phyloP scores from a whole-genome alignment of 441 rosid genomes.

The Populus hybrid region DNA sequence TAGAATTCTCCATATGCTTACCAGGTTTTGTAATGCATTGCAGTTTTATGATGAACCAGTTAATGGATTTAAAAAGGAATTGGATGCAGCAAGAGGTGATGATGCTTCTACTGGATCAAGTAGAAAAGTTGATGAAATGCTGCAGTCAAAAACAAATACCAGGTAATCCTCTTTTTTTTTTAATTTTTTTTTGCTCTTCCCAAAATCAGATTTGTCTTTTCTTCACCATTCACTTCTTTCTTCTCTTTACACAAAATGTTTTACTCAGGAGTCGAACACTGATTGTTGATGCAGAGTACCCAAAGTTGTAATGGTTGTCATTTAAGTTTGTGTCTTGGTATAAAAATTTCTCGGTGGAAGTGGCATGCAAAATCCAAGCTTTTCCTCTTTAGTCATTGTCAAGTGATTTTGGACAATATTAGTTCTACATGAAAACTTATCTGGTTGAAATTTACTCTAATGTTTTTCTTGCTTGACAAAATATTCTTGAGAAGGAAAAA shows the following conservation, averaged over 20 bases:
- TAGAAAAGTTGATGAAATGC: conserved; percentile 8
- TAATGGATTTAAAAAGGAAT: conserved; percentile 35
- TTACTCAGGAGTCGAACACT: background rate
- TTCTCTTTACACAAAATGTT: background rate
- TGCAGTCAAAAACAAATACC: conserved; percentile 27
- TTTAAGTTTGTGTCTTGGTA: too few relatives aligned
- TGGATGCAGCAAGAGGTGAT: conserved; percentile 23
- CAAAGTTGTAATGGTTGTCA: background rate
- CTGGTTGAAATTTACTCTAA: background rate
- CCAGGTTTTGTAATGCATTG: conserved; percentile 19
- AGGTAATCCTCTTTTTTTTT: conserved; percentile 27
- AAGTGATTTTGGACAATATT: background rate
- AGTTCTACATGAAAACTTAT: background rate
- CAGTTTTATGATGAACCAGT: conserved; percentile 63
- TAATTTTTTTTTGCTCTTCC: background rate
- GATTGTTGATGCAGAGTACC: background rate
- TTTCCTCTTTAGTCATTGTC: background rate
- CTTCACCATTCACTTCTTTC: background rate
- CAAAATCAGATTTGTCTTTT: too few relatives aligned
- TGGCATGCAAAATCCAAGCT: background rate
- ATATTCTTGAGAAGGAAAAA: background rate
- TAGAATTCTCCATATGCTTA: conserved; percentile 17
- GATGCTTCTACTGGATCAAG: conserved; percentile 21
- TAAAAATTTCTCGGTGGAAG: background rate
- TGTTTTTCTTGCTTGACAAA: conserved; percentile 3